Evolutionary conservation across 768 basidiomycete genomes (phyloP), one percentile per base, ranked within the genome.

Genomic region (Lentinula raphanica): DNA sequence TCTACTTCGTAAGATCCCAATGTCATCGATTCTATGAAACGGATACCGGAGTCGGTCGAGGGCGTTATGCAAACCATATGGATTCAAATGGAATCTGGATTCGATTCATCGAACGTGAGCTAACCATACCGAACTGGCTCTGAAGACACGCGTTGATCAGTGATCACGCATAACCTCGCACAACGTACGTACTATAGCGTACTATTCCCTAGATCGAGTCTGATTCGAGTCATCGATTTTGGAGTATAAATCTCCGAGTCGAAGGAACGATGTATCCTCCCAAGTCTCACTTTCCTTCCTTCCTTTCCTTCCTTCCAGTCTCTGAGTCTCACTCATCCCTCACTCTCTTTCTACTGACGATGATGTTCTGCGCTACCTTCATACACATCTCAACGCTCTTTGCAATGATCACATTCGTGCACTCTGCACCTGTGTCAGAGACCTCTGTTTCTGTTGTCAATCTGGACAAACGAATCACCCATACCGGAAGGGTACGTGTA

Each of bases 401-500:
- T 67, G 67, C 76, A 54, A 72, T 77, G 62, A 45, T 80, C 59
- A 63, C 79, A 58, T 60, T 75, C 50, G 67, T 68, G 40, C 63
- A 79, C 59, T 82, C 84, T 27, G 63, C 82, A 8, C 72, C 78
- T 27, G 23, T 27, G 5, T n/a, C n/a, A n/a, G 23, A 53, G 36
- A 32, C 51, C 11, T 9, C 23, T 15, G 51, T n/a, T n/a, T n/a
- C n/a, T n/a, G n/a, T n/a, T n/a, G n/a, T 15, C 64, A 54, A 64
- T 70, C 73, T 85, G 35, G 76, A 79, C 59, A 83, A 79, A 68
- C 79, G 88, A 54, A 62, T 72, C 40, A 78, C 81, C 0, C 84
- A 78, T 63, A 65, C 62, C 6, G 89, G 89, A 40, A 72, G 75
- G 61, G 89, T 89, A 67, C 61, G 82, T 74, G 32, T 6, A n/a